A percentile compares a stretch with the other conserved stretches of the same genome.
phyloP scores from a whole-genome alignment of 768 basidiomycete species.

The Calocera viscosa region DNA sequence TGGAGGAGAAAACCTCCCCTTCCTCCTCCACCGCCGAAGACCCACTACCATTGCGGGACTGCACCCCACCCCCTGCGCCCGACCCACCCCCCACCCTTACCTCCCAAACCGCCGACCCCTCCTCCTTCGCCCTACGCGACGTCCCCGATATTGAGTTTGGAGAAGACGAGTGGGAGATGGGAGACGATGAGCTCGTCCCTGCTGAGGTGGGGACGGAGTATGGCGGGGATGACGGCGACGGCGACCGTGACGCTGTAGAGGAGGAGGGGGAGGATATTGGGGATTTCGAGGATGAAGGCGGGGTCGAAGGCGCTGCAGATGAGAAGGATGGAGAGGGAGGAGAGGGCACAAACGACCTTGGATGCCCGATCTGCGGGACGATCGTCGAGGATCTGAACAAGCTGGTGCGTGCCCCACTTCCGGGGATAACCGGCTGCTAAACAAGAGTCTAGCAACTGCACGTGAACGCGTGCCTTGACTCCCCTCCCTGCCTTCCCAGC shows the following conservation, averaged over 20 bases:
- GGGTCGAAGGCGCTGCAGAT: constrained; percentile 17
- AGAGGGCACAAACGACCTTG: not conserved
- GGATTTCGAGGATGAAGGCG: constrained; percentile 18
- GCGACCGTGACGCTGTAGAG: constrained; percentile 23
- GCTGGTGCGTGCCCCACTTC: constrained; percentile 23
- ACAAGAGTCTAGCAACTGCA: constrained; percentile 40
- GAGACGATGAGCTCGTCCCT: constrained; percentile 52
- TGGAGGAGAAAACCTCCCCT: not conserved
- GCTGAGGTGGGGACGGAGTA: constrained; percentile 24
- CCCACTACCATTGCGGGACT: not conserved
- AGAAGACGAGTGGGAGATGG: constrained; percentile 53
- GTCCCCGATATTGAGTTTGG: not conserved
- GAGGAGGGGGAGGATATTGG: constrained; percentile 24
- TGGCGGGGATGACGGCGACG: constrained; percentile 23
- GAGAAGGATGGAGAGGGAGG: not conserved
- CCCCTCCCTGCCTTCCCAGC: constrained; percentile 15
- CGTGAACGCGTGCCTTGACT: constrained; percentile 46
- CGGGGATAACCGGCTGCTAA: constrained; percentile 11
- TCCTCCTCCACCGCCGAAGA: not conserved
- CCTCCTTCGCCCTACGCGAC: not conserved
- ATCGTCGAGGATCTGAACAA: constrained; percentile 23
- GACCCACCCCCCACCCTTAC: not conserved
- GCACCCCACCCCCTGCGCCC: not conserved
- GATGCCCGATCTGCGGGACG: constrained; percentile 27
- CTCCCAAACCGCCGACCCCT: not conserved